These are phyloP conservation scores for Candida hungchunana DNA, from an alignment of 805 yeast species.

Conservation along the genomic window DNA sequence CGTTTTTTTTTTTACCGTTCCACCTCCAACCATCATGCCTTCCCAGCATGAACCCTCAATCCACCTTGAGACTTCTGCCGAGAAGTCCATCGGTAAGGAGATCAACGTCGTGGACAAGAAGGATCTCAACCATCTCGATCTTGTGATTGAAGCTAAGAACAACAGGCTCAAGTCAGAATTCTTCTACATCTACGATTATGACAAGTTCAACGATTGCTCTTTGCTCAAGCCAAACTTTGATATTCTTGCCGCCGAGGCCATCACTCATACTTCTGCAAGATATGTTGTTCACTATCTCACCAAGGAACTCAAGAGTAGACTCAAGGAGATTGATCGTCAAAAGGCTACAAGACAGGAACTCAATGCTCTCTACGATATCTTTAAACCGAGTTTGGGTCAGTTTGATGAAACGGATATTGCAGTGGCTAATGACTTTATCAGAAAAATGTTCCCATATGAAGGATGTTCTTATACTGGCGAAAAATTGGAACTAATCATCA, in stretches of 20 bases:
- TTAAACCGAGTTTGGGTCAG: slow-evolving; percentile 33
- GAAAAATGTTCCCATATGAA: slow-evolving; percentile 31
- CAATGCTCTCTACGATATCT: slow-evolving; percentile 25
- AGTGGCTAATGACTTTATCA: slow-evolving; percentile 26
- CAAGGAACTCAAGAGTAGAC: slow-evolving; percentile 28
- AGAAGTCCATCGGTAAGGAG: slow-evolving; percentile 24
- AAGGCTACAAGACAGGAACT: slow-evolving; percentile 21
- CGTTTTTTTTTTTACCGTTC: not conserved
- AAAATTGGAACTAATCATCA: slow-evolving; percentile 25
- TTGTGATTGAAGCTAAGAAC: slow-evolving; percentile 27
- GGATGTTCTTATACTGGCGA: slow-evolving; percentile 34
- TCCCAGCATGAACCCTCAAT: slow-evolving; percentile 3
- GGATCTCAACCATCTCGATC: slow-evolving; percentile 26
- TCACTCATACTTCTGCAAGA: slow-evolving; percentile 31
- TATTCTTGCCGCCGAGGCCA: slow-evolving; percentile 19
- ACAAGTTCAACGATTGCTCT: slow-evolving; percentile 27
- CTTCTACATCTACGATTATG: slow-evolving; percentile 32
- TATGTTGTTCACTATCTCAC: slow-evolving; percentile 32
- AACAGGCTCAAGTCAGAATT: slow-evolving; percentile 27
- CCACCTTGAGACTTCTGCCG: slow-evolving; percentile 25
- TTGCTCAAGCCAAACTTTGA: slow-evolving; percentile 23
- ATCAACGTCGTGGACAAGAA: slow-evolving; percentile 22
- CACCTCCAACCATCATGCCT: slow-evolving; percentile 2
- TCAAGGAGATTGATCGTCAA: slow-evolving; percentile 14
- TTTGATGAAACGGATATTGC: slow-evolving; percentile 29